Evolutionary conservation across 208 protist genomes (phyloP).

Genomic region (Phytomonas serpens): DNA sequence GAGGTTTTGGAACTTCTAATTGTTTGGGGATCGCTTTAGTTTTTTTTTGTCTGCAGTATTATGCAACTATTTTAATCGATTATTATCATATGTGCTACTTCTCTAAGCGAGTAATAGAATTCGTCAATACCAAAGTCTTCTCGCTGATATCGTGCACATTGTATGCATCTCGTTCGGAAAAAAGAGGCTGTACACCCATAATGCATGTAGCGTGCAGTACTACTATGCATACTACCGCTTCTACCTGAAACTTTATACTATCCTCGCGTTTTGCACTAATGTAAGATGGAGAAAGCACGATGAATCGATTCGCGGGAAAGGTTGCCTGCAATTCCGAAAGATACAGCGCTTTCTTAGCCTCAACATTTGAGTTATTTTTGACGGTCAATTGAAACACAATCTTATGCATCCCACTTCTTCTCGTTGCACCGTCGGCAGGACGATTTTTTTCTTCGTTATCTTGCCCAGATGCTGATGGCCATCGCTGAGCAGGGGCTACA

Average conservation of each 20-base stretch:
- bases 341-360: slow-evolving; percentile 41
- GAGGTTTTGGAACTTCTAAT: not conserved
- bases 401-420: slow-evolving; percentile 23
- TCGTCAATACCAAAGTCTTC: slow-evolving; percentile 44
- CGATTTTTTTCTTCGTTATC: not conserved
- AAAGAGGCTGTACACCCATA: slow-evolving; percentile 59
- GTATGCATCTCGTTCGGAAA: slow-evolving; percentile 37
- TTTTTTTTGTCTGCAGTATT: not conserved
- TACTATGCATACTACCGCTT: slow-evolving; percentile 35
- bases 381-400: slow-evolving; percentile 53
- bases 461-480: slow-evolving; percentile 3
- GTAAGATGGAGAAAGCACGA: slow-evolving; percentile 34
- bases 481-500: not conserved
- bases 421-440: not conserved
- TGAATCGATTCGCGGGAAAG: slow-evolving; percentile 77
- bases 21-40: not conserved
- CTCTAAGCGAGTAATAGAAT: slow-evolving; percentile 4
- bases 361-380: slow-evolving; percentile 82
- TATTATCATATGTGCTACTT: not conserved
- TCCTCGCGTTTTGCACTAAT: slow-evolving; percentile 16
- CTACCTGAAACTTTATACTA: slow-evolving; percentile 17
- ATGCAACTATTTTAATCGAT: not conserved
- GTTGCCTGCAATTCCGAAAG: slow-evolving; percentile 28
- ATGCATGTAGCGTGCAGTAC: slow-evolving; percentile 70
- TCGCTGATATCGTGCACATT: slow-evolving; percentile 60